Conservation (phyloP, 2,329 filamentous ascomycete species). For the Pseudopyrenochaeta lycopersici region DNA sequence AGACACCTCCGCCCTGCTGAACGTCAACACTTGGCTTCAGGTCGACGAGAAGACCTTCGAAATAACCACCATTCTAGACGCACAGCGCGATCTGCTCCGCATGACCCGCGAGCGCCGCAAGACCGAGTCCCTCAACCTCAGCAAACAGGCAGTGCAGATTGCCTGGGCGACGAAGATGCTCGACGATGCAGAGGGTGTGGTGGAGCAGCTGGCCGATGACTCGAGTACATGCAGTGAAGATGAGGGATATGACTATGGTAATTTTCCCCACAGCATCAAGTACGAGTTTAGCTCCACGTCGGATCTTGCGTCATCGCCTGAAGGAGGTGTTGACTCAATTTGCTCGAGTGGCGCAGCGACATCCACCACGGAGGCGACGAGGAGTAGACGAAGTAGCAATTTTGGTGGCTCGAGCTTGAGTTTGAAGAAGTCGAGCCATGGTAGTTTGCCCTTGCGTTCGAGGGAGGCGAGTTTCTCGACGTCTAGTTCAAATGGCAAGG, state of each 20-base stretch:
- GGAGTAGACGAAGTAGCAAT: background rate
- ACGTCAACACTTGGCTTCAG: conserved; percentile 16
- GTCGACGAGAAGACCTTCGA: conserved; percentile 6
- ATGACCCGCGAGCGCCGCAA: conserved; percentile 15
- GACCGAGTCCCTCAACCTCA: conserved; percentile 2
- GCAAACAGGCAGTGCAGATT: conserved; percentile 1
- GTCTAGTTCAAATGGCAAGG: background rate
- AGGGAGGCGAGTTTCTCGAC: background rate
- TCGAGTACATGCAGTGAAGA: conserved; percentile 2
- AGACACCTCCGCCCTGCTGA: background rate
- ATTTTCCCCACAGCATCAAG: conserved; percentile 24
- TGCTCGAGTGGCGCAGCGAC: background rate
- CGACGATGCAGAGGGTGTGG: conserved; percentile 6
- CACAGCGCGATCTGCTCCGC: conserved; percentile 17
- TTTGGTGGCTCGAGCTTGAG: background rate
- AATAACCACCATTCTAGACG: conserved; percentile 18
- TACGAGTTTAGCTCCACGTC: conserved; percentile 5
- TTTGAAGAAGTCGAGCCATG: no score
- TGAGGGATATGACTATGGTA: conserved; percentile 21
- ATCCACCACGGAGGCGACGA: no score
- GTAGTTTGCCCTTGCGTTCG: background rate
- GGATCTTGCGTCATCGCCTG: background rate
- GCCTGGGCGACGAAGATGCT: conserved; percentile 27
- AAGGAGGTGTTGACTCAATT: background rate
- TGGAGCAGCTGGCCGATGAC: background rate